Percentiles rank a stretch among this genome's conserved stretches.
Evolutionary conservation across 2,329 filamentous ascomycete species (phyloP).

Genomic region (Fonsecaea pedrosoi): DNA sequence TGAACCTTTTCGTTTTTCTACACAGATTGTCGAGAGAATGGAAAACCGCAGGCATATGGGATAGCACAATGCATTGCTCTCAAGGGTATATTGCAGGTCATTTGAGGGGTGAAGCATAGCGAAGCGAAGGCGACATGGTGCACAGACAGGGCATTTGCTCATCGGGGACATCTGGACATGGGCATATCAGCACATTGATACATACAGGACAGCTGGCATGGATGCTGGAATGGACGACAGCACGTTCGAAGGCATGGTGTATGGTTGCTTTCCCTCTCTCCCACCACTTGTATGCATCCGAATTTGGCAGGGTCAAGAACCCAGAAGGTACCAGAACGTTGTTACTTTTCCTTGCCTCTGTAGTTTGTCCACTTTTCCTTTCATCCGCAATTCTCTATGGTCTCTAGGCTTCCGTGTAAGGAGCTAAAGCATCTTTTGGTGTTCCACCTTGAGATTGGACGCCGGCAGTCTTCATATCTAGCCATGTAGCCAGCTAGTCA

Average conservation of each 20-base stretch:
- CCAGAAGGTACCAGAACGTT: background rate
- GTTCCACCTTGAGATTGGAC: background rate
- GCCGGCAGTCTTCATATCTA: background rate
- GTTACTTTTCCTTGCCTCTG: background rate
- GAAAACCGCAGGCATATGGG: constrained; percentile 4
- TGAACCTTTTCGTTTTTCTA: background rate
- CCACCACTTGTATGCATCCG: background rate
- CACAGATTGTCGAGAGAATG: background rate
- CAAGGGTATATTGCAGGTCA: constrained; percentile 4
- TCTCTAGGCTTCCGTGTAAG: background rate
- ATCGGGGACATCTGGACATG: background rate
- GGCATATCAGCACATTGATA: constrained; percentile 9
- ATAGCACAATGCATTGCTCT: constrained; percentile 2
- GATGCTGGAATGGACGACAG: background rate
- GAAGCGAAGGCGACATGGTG: background rate
- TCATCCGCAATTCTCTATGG: background rate
- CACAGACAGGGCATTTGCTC: background rate
- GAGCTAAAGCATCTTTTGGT: background rate
- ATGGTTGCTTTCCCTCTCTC: constrained; percentile 4
- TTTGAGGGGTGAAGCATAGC: background rate
- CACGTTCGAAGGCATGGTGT: constrained; percentile 3
- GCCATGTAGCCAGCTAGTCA: too few relatives aligned
- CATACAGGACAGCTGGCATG: background rate
- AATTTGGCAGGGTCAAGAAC: background rate
- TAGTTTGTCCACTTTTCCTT: background rate